phyloP scores from a whole-genome alignment of 2,329 filamentous ascomycete genomes.

The Herpotrichia juniperi region DNA sequence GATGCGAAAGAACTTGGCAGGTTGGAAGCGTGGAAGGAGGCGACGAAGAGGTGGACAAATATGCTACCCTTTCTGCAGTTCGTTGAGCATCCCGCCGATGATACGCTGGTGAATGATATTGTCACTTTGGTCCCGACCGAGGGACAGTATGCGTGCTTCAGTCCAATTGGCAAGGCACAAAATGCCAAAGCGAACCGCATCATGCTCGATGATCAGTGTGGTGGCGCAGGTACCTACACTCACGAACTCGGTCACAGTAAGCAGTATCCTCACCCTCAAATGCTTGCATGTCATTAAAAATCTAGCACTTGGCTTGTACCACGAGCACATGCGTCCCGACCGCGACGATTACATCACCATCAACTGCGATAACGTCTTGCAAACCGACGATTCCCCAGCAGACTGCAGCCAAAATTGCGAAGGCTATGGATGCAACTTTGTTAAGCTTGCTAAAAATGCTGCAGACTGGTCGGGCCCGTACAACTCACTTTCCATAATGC shows the following conservation, averaged over 20 bases:
- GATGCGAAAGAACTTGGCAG: neutral
- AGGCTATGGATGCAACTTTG: conserved; percentile 14
- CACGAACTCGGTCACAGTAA: neutral
- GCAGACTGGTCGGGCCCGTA: conserved; percentile 16
- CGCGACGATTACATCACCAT: conserved; percentile 15
- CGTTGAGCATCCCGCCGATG: neutral
- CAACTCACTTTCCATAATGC: conserved; percentile 19
- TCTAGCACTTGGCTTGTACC: neutral
- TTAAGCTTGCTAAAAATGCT: conserved; percentile 1
- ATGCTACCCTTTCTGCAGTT: neutral
- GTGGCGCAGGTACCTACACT: neutral
- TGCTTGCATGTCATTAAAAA: neutral
- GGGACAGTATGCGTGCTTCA: no score
- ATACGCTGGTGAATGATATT: no score
- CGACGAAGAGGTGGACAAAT: neutral
- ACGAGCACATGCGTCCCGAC: conserved; percentile 10
- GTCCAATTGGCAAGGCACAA: no score
- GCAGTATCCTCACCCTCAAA: neutral
- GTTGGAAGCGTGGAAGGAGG: neutral
- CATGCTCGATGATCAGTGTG: no score
- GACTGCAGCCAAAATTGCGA: conserved; percentile 5
- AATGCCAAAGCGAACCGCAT: no score
- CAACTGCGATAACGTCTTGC: conserved; percentile 13
- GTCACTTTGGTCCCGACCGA: no score
- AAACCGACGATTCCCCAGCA: conserved; percentile 3